Evolutionary conservation across 257 asterid species (phyloP).

Genomic region (Penstemon davidsonii): DNA sequence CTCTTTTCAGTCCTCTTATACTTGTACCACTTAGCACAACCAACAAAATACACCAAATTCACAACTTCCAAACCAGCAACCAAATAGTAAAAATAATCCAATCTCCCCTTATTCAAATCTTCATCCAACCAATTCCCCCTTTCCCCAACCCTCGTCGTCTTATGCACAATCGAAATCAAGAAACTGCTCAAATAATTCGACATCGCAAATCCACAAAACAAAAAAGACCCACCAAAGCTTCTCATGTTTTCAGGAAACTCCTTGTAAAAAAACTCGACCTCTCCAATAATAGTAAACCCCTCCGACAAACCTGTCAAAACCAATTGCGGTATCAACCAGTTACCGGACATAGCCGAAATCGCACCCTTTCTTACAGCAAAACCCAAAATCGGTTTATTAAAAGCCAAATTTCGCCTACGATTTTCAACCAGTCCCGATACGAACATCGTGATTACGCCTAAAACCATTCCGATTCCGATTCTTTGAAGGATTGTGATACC

Average conservation of each 20-base stretch:
- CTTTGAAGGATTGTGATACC: slow-evolving; percentile 46
- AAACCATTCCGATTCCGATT: slow-evolving; percentile 38
- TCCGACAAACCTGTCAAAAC: slow-evolving; percentile 39
- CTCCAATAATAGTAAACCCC: slow-evolving; percentile 41
- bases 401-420: slow-evolving; percentile 29
- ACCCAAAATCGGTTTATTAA: slow-evolving; percentile 37
- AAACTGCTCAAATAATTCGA: slow-evolving; percentile 43
- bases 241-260: slow-evolving; percentile 60
- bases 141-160: slow-evolving; percentile 23
- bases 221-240: slow-evolving; percentile 43
- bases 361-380: slow-evolving; percentile 30
- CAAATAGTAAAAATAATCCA: slow-evolving; percentile 49
- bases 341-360: slow-evolving; percentile 49
- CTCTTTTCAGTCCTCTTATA: slow-evolving; percentile 29
- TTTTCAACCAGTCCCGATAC: slow-evolving; percentile 35
- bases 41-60: slow-evolving; percentile 43
- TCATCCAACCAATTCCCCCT: slow-evolving; percentile 41
- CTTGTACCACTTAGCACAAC: slow-evolving; percentile 43
- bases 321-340: slow-evolving; percentile 40
- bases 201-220: slow-evolving; percentile 39
- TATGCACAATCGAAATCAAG: slow-evolving; percentile 36
- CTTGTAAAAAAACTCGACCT: slow-evolving; percentile 46
- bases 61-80: slow-evolving; percentile 41
- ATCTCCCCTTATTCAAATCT: slow-evolving; percentile 47
- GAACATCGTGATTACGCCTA: slow-evolving; percentile 33